Conservation (phyloP, 306 rosid genomes). For the Quercus cerris region DNA sequence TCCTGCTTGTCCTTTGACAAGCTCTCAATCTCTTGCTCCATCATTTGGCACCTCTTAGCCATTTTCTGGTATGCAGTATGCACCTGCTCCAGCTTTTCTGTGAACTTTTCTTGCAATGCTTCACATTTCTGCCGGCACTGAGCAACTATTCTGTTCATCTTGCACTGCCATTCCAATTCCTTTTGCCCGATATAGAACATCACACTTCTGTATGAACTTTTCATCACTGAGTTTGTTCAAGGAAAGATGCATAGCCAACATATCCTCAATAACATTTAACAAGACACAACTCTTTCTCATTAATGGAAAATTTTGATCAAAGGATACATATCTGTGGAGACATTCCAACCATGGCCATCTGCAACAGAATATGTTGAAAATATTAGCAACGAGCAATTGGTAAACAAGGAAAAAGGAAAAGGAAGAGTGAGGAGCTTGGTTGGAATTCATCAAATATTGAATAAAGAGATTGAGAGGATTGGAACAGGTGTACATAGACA, state of each 20-base stretch:
- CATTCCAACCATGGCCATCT: conserved; percentile 95
- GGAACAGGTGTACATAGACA: conserved; percentile 5
- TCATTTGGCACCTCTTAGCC: conserved; percentile 84
- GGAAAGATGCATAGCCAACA: conserved; percentile 25
- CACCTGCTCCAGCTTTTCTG: conserved; percentile 86
- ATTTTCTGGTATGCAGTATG: conserved; percentile 89
- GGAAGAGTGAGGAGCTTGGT: neutral
- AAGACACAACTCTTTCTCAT: conserved; percentile 11
- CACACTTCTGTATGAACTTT: conserved; percentile 87
- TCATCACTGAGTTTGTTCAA: conserved; percentile 74
- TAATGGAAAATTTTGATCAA: conserved; percentile 17
- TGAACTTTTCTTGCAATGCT: conserved; percentile 85
- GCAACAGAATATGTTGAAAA: conserved; percentile 35
- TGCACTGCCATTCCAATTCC: conserved; percentile 91
- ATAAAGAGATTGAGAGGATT: neutral
- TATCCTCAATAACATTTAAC: conserved; percentile 4
- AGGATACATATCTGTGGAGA: conserved; percentile 99
- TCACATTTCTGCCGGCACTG: conserved; percentile 96
- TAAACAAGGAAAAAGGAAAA: conserved; percentile 21
- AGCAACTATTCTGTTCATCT: conserved; percentile 75
- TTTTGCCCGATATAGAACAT: conserved; percentile 92
- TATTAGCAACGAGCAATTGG: conserved; percentile 25
- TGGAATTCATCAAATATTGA: conserved; percentile 11
- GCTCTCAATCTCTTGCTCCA: conserved; percentile 89
- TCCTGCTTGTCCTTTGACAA: conserved; percentile 96